These are phyloP conservation scores for Saccharomycopsis schoenii DNA, from an alignment of 805 yeast genomes.

Conservation along the genomic window DNA sequence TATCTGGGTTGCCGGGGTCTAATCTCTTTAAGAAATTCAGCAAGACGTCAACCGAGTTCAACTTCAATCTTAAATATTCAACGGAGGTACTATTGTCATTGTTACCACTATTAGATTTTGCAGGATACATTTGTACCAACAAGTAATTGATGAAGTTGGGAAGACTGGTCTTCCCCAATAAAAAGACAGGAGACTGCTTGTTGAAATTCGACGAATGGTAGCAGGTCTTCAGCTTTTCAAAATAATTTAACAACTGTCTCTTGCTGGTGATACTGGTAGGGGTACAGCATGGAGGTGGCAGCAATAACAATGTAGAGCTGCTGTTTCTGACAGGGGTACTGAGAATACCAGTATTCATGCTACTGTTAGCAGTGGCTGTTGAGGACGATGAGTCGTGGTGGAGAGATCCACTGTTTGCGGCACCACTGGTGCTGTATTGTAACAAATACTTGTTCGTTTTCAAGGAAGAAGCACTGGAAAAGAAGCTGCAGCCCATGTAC, in stretches of 20 bases:
- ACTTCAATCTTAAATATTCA: conserved; percentile 37
- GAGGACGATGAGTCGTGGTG: background rate
- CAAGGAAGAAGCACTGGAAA: conserved; percentile 1
- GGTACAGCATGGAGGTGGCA: background rate
- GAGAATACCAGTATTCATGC: background rate
- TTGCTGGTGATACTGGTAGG: background rate
- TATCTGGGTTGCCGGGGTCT: conserved; percentile 10
- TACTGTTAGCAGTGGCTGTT: background rate
- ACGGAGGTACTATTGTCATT: conserved; percentile 20
- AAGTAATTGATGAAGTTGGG: conserved; percentile 2
- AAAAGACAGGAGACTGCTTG: conserved; percentile 6
- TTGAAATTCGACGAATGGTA: conserved; percentile 2
- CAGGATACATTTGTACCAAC: conserved; percentile 6
- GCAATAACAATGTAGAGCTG: background rate
- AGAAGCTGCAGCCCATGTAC: background rate
- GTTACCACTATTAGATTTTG: background rate
- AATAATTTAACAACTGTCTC: conserved; percentile 2
- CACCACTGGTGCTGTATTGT: background rate
- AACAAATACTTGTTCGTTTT: background rate
- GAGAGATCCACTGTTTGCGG: background rate
- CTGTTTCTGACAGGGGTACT: background rate
- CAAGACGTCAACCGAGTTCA: conserved; percentile 31
- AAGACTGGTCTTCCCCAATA: conserved; percentile 9
- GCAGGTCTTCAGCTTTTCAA: conserved; percentile 12
- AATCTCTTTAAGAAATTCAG: conserved; percentile 25